A percentile compares a stretch with the other conserved stretches of the same genome.
These are phyloP conservation scores for Alisma plantagoaquatica DNA, from an alignment of 106 monocot species.

Conservation along the genomic window DNA sequence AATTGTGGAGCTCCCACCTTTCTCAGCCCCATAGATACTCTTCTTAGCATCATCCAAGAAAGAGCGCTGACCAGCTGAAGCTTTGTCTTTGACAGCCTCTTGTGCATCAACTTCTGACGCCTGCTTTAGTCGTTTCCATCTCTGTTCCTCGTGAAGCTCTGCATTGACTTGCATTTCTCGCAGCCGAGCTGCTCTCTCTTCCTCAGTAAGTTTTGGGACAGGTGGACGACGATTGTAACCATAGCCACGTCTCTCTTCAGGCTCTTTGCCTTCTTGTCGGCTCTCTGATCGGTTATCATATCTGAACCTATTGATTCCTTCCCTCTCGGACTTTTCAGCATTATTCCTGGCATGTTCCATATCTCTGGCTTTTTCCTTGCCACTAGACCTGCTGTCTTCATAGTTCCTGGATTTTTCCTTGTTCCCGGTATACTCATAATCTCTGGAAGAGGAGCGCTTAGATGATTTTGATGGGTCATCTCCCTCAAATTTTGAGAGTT, in stretches of 20 bases:
- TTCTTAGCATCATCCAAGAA: slow-evolving; percentile 67
- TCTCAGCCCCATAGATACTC: slow-evolving; percentile 71
- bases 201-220: slow-evolving; percentile 57
- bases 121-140: slow-evolving; percentile 64
- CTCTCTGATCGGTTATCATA: slow-evolving; percentile 19
- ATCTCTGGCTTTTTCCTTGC: too few species aligned
- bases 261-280: too few species aligned
- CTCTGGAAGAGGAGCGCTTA: too few species aligned
- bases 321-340: too few species aligned
- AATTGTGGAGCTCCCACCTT: slow-evolving; percentile 66
- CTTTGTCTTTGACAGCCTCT: slow-evolving; percentile 32
- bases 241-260: slow-evolving; percentile 7
- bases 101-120: slow-evolving; percentile 53
- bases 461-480: too few species aligned
- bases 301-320: too few species aligned
- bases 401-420: too few species aligned
- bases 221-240: slow-evolving; percentile 22
- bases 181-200: slow-evolving; percentile 61
- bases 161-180: slow-evolving; percentile 79
- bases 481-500: too few species aligned
- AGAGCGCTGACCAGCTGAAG: slow-evolving; percentile 44
- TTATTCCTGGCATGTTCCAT: too few species aligned
- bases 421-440: too few species aligned
- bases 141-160: slow-evolving; percentile 82
- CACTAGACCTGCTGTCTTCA: too few species aligned